A percentile compares a stretch with the other conserved stretches of the same genome.
Evolutionary conservation across 2,329 filamentous ascomycete species (phyloP).

Genomic region (Aspergillus fructus): DNA sequence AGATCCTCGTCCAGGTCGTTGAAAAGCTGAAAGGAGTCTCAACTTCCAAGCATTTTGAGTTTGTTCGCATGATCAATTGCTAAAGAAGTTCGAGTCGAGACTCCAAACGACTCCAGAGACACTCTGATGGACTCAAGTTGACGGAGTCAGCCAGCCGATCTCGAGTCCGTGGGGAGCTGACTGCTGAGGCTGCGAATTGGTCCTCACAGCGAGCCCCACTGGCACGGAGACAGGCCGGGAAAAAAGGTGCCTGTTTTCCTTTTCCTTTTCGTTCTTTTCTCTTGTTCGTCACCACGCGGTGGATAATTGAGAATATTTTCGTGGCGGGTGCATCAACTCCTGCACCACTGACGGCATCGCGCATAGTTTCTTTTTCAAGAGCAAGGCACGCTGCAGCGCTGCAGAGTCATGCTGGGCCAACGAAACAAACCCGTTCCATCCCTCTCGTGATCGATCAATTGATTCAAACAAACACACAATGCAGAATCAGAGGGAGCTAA

Average conservation of each 20-base stretch:
- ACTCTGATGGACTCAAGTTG: background rate
- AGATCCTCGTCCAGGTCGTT: too few relatives aligned
- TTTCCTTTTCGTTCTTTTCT: background rate
- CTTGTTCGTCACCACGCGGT: background rate
- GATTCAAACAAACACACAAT: background rate
- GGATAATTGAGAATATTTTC: background rate
- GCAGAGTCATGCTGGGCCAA: too few relatives aligned
- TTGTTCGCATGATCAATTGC: background rate
- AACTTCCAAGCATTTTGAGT: background rate
- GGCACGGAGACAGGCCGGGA: background rate
- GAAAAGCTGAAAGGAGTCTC: too few relatives aligned
- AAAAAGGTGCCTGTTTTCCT: too few relatives aligned
- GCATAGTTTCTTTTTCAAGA: background rate
- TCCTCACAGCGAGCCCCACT: background rate
- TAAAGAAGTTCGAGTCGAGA: background rate
- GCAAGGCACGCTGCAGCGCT: background rate
- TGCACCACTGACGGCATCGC: background rate
- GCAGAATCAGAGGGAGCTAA: background rate
- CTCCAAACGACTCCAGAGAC: background rate
- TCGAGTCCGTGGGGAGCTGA: background rate
- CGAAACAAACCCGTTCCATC: background rate
- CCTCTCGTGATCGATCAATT: conserved; percentile 1
- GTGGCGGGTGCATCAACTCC: background rate
- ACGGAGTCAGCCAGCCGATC: too few relatives aligned
- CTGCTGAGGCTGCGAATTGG: background rate